Percentiles rank a stretch among this genome's conserved stretches.
Conservation (phyloP, 805 yeast genomes). For the Sugiyamaella mastotermitis region DNA sequence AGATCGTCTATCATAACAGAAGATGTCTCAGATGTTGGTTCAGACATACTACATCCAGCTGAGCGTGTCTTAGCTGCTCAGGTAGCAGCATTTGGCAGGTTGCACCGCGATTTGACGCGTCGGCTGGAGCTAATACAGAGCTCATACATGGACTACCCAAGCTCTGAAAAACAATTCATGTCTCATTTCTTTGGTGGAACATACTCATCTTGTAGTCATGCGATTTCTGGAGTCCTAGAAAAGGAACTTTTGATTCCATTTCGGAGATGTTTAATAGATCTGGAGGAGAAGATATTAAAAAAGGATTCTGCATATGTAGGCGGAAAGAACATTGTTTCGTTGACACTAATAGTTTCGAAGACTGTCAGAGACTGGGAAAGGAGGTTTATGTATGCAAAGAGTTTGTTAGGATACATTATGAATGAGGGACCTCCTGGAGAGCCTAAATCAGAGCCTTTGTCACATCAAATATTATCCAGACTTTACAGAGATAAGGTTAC, state of each 20-base stretch:
- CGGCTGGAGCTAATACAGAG: slow-evolving; percentile 8
- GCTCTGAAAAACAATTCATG: slow-evolving; percentile 1
- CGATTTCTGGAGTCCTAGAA: slow-evolving; percentile 10
- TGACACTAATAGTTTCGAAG: slow-evolving; percentile 13
- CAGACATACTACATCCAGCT: slow-evolving; percentile 15
- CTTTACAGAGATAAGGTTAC: slow-evolving; percentile 12
- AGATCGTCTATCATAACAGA: slow-evolving; percentile 11
- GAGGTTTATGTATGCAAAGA: slow-evolving; percentile 13
- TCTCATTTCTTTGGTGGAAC: slow-evolving; percentile 8
- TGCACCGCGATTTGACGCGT: slow-evolving; percentile 11
- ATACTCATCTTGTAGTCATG: slow-evolving; percentile 11
- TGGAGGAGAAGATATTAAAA: slow-evolving; percentile 15
- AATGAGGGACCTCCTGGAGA: slow-evolving; percentile 4
- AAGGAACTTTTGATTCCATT: slow-evolving; percentile 10
- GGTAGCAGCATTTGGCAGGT: slow-evolving; percentile 16
- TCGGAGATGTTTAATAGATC: slow-evolving; percentile 8
- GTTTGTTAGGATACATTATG: slow-evolving; percentile 11
- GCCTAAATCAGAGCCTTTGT: slow-evolving; percentile 4
- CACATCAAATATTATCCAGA: slow-evolving; percentile 11
- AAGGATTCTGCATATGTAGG: slow-evolving; percentile 18
- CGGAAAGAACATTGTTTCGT: slow-evolving; percentile 13
- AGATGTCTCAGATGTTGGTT: background rate
- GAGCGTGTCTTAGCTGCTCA: slow-evolving; percentile 17
- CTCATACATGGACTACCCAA: slow-evolving; percentile 7
- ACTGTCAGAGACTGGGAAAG: slow-evolving; percentile 19